Evolutionary conservation across 2,329 filamentous ascomycete species (phyloP), one percentile per base, ranked within the genome.

Genomic region (Trichoderma sp.): DNA sequence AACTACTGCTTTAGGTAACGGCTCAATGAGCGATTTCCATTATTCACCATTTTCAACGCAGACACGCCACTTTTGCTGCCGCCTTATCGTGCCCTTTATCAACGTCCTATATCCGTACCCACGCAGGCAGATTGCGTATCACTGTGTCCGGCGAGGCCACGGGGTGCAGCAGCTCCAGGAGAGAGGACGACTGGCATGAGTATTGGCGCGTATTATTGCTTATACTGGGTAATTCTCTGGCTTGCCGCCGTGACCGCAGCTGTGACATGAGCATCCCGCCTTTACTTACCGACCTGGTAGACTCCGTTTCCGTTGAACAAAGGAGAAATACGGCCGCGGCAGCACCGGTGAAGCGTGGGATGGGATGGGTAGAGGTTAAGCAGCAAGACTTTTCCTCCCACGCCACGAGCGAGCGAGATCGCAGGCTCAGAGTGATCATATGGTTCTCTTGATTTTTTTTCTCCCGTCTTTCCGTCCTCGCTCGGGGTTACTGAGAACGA

Each of bases 1-100:
- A 34, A 26, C 50, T 54, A 51, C 59, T 56, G 44, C 30, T 28
- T 57, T 48, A 17, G 61, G 61, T 50, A 56, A 57, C 39, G 45
- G 39, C 48, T 41, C 28, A 6, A 66, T 66, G 64, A 66, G 64
- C 55, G 59, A 66, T 66, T 66, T 66, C 43, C 24, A 66, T 63
- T 63, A 63, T 66, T 66, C 64, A 63, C 43, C 34, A 45, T 10
- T 60, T 50, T 21, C 30, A 21, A 39, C 30, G 43, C 24, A n/a
- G 57, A 56, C 64, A 48, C 56, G 30, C 57, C 50, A 55, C 55
- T 28, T 19, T 30, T 26, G 50, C 30, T 34, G 34, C 34, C 26
- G n/a, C 48, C 63, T 65, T 65, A 61, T 65, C 63, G 48, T 43
- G 17, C n/a, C 59, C 59, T 34, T 34, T 55, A 54, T 62, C 59